phyloP scores from a whole-genome alignment of 2,329 filamentous ascomycete species.

The Apiospora aurea region DNA sequence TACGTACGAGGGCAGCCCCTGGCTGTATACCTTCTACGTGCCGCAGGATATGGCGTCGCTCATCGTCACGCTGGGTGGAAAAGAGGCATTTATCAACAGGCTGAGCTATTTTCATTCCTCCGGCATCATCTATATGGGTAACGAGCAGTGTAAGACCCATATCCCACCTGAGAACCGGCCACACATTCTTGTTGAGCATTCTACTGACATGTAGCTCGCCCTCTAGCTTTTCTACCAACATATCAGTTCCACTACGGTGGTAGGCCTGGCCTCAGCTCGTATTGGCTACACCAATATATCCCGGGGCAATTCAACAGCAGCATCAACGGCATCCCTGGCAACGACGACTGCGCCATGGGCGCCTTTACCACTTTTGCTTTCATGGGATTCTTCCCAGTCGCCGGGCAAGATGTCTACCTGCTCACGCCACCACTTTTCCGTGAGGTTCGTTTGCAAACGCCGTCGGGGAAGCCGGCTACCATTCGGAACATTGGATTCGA shows the following conservation, averaged over 20 bases:
- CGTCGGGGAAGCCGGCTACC: constrained; percentile 58
- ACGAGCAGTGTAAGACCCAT: constrained; percentile 54
- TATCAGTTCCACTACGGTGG: constrained; percentile 72
- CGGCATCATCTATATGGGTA: constrained; percentile 73
- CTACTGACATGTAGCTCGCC: not conserved
- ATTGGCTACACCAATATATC: constrained; percentile 69
- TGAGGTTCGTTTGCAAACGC: constrained; percentile 49
- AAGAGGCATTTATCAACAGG: constrained; percentile 61
- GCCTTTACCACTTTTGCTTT: constrained; percentile 59
- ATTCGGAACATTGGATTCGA: constrained; percentile 49
- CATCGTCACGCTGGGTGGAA: constrained; percentile 61
- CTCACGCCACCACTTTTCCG: constrained; percentile 58
- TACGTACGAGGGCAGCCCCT: constrained; percentile 60
- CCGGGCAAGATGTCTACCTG: constrained; percentile 62
- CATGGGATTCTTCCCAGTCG: constrained; percentile 63
- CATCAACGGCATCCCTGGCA: constrained; percentile 63
- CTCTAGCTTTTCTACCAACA: constrained; percentile 53
- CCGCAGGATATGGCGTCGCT: constrained; percentile 51
- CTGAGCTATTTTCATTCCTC: constrained; percentile 71
- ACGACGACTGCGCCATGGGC: constrained; percentile 65
- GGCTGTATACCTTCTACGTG: constrained; percentile 76
- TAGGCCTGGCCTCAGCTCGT: constrained; percentile 62
- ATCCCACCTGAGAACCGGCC: not conserved
- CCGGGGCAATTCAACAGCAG: constrained; percentile 71
- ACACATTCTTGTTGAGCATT: not conserved